Conservation (phyloP, 768 basidiomycete species). For the Tulasnella sp. region DNA sequence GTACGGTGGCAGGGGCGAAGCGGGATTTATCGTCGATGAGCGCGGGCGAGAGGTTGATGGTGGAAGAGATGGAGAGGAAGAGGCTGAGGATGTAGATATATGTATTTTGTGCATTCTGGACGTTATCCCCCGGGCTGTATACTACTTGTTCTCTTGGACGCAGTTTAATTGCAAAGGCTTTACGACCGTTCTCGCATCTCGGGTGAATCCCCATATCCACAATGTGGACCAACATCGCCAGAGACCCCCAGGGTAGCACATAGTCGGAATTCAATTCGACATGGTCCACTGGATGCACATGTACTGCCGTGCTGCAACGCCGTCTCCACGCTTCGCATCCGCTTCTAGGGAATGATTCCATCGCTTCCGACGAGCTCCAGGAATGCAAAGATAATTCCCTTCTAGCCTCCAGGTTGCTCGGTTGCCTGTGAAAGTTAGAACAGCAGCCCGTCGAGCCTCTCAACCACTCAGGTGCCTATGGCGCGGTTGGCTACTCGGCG, state of each 20-base stretch:
- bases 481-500: not conserved
- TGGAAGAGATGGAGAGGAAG: slow-evolving; percentile 90
- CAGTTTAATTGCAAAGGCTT: not conserved
- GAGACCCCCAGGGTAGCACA: too few species aligned
- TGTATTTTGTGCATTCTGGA: not conserved
- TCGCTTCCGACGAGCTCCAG: too few species aligned
- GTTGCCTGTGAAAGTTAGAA: not conserved
- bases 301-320: too few species aligned
- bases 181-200: not conserved
- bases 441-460: not conserved
- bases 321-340: too few species aligned
- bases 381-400: too few species aligned
- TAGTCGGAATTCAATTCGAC: too few species aligned
- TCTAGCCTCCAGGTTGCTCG: too few species aligned
- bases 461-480: not conserved
- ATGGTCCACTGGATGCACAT: too few species aligned
- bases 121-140: not conserved
- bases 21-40: slow-evolving; percentile 67
- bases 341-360: too few species aligned
- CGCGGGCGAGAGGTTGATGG: slow-evolving; percentile 78
- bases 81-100: slow-evolving; percentile 42
- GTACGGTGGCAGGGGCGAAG: slow-evolving; percentile 32
- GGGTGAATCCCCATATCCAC: not conserved
- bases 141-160: not conserved
- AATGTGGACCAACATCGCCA: too few species aligned